Base-by-base conservation (phyloP, 306 rosid species). In the Alnus rubra region DNA sequence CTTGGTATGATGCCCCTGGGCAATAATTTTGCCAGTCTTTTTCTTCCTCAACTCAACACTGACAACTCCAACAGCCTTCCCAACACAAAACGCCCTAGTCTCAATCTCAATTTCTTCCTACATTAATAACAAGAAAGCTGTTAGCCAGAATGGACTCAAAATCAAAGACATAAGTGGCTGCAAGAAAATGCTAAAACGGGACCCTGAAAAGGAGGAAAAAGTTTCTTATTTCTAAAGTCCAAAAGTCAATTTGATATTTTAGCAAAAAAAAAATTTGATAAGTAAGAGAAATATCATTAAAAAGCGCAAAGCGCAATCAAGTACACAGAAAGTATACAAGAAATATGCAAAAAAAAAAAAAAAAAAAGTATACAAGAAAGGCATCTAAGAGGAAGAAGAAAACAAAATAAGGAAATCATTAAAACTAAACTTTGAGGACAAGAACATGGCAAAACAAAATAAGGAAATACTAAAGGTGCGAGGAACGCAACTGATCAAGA, bases 1-100 rank as follows among this genome's bases (percentile, higher is more conserved):
- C 84, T 89, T 91, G 70, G 97, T 91, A 81, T 89, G 98, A 54
- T 93, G 94, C 3, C 97, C 97, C 79, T 89, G 97, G 2, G 94
- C 98, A 56, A 93, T 77, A 75, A 93, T 69, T 81, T 91, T 93
- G 54, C 97, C 92, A 0, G 90, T 89, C 63, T 76, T 71, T 78
- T 91, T 93, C 83, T 88, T 93, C 84, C 88, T 88, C 49, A 93
- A 81, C 87, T 91, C 92, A n/a, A 93, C 94, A 18, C 88, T 93
- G 8, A 82, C 80, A 18, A 89, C 93, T 28, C 87, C 94, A 35
- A 93, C 62, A 62, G 81, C 77, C 74, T 89, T 91, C 19, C 94
- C 97, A 48, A 93, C 81, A 47, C 96, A 89, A 35, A 93, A 77
- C 52, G 78, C 80, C 84, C 67, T 89, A 45, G 86, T 85, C 55